A percentile compares a stretch with the other conserved stretches of the same genome.
These are phyloP conservation scores for Mycena epipterygia DNA, from an alignment of 768 basidiomycete species.

Conservation along the genomic window DNA sequence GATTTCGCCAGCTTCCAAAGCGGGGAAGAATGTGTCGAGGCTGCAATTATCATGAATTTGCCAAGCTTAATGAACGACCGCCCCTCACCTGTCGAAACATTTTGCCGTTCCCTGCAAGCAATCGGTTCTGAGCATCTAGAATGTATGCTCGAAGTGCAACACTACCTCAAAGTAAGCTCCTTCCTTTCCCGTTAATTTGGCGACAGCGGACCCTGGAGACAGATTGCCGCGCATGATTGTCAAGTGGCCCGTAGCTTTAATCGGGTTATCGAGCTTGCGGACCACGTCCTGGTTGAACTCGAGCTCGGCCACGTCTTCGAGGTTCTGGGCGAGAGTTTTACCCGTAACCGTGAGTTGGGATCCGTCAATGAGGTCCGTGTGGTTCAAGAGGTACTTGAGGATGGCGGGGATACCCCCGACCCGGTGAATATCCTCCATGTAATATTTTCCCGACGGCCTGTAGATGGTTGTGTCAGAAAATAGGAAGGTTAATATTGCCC, in stretches of 20 bases:
- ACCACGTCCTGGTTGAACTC: conserved; percentile 87
- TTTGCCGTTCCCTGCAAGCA: conserved; percentile 73
- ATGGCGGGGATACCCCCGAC: conserved; percentile 89
- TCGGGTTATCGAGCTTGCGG: conserved; percentile 77
- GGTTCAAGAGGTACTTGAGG: conserved; percentile 84
- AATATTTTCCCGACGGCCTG: conserved; percentile 88
- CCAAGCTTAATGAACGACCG: neutral
- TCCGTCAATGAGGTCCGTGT: conserved; percentile 86
- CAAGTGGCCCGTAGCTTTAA: conserved; percentile 90
- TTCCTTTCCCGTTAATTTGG: conserved; percentile 96
- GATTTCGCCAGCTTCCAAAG: conserved; percentile 81
- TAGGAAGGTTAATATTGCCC: neutral
- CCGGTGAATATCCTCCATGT: conserved; percentile 92
- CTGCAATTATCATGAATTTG: conserved; percentile 47
- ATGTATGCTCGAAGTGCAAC: neutral
- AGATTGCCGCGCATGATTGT: conserved; percentile 92
- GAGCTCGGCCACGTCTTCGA: conserved; percentile 80
- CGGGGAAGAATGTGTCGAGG: conserved; percentile 78
- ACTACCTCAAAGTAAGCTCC: conserved; percentile 84
- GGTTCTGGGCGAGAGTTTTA: conserved; percentile 89
- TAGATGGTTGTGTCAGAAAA: conserved; percentile 18
- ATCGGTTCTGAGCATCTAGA: neutral
- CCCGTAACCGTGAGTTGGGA: conserved; percentile 92
- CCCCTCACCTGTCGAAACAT: conserved; percentile 77
- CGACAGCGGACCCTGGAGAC: conserved; percentile 88